Evolutionary conservation across 192 early-diverging fungal species (phyloP).

Genomic region (Coemansia sp.): DNA sequence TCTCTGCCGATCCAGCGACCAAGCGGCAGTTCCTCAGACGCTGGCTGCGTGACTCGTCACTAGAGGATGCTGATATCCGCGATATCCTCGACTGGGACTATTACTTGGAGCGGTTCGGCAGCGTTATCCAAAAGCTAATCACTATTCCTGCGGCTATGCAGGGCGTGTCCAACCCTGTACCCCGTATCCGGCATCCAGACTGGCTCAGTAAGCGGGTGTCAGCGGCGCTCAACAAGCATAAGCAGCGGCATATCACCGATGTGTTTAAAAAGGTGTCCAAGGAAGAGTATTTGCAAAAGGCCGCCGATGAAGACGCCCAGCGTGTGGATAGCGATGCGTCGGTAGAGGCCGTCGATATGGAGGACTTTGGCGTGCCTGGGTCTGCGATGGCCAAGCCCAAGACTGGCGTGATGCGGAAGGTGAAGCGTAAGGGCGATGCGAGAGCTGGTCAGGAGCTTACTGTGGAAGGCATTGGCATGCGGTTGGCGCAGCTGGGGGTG

Average conservation of each 20-base stretch:
- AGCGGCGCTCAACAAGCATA: constrained; percentile 73
- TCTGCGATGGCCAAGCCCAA: constrained; percentile 2
- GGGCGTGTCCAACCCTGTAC: constrained; percentile 88
- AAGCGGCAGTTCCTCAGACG: constrained; percentile 81
- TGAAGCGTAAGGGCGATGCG: not conserved
- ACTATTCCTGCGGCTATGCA: constrained; percentile 99
- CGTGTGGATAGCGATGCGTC: not conserved
- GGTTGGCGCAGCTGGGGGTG: constrained; percentile 44
- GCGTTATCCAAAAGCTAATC: constrained; percentile 95
- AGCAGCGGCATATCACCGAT: constrained; percentile 82
- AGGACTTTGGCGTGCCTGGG: constrained; percentile 57
- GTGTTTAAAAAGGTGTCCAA: constrained; percentile 65
- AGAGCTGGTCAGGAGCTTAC: constrained; percentile 26
- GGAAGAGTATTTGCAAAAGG: constrained; percentile 29
- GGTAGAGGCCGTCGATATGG: constrained; percentile 47
- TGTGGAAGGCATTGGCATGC: constrained; percentile 44
- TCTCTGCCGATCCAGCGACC: constrained; percentile 77
- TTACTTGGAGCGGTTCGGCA: constrained; percentile 93
- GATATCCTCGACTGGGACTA: constrained; percentile 96
- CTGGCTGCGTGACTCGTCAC: constrained; percentile 82
- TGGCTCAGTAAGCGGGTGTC: constrained; percentile 87
- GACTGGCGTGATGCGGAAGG: constrained; percentile 21
- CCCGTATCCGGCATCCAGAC: constrained; percentile 89
- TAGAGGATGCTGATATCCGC: constrained; percentile 83
- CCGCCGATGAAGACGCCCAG: constrained; percentile 6